A percentile compares a stretch with the other conserved stretches of the same genome.
Evolutionary conservation across 305 asterid genomes (phyloP).

Genomic region (Solanum hybrid): DNA sequence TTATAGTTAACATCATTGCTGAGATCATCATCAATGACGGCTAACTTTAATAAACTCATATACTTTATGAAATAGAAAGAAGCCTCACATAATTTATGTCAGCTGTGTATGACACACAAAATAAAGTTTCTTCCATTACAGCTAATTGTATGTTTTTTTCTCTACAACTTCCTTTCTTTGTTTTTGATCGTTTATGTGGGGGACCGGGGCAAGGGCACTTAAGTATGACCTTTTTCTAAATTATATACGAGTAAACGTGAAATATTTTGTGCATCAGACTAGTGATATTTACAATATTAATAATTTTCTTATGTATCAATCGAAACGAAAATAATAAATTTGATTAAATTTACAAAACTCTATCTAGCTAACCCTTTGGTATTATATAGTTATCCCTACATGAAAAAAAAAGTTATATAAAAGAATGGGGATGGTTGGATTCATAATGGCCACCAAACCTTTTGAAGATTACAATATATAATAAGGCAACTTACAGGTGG

Average conservation of each 20-base stretch:
- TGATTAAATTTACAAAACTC: not conserved
- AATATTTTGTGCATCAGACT: not conserved
- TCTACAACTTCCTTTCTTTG: not conserved
- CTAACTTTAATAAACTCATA: not conserved
- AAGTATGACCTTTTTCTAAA: accelerated
- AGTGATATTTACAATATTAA: not conserved
- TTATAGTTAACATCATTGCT: not conserved
- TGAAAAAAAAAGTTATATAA: not conserved
- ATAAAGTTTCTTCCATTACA: not conserved
- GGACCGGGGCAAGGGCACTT: not conserved
- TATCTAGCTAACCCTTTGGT: not conserved
- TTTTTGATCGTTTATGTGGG: not conserved
- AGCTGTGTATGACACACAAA: not conserved
- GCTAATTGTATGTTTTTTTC: not conserved
- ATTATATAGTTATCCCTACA: not conserved
- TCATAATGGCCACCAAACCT: not conserved
- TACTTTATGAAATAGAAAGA: not conserved
- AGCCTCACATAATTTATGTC: not conserved
- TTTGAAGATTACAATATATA: not conserved
- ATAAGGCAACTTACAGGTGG: not conserved
- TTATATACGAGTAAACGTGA: not conserved
- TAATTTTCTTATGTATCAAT: no score
- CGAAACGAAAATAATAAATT: not conserved
- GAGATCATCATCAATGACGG: not conserved
- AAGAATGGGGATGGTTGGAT: not conserved